These are phyloP conservation scores for Borovskyia barvae DNA, from an alignment of 208 protist genomes.

Conservation along the genomic window DNA sequence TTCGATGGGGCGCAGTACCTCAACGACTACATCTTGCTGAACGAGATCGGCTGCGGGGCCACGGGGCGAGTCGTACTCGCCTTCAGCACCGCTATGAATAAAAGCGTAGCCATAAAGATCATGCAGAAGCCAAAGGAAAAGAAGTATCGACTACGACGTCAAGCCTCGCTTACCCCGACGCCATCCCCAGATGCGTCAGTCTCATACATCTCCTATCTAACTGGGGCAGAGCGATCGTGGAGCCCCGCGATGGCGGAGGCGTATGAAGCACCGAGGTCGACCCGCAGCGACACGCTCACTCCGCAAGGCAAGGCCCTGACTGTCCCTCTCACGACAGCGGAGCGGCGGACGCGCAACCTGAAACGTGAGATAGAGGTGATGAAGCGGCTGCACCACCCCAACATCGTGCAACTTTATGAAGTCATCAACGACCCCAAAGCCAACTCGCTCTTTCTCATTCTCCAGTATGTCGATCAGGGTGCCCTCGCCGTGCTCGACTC, in stretches of 20 bases:
- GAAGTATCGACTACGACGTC: constrained; percentile 8
- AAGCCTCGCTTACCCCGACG: background rate
- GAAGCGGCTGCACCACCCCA: constrained; percentile 94
- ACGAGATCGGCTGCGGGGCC: constrained; percentile 67
- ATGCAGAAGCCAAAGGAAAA: constrained; percentile 56
- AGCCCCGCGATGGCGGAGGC: background rate
- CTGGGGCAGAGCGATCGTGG: background rate
- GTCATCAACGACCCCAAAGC: constrained; percentile 94
- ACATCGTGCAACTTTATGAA: constrained; percentile 94
- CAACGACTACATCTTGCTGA: constrained; percentile 76
- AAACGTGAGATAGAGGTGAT: constrained; percentile 93
- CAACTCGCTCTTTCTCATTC: constrained; percentile 90
- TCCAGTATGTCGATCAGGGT: constrained; percentile 89
- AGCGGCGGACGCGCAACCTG: constrained; percentile 40
- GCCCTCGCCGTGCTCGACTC: constrained; percentile 41
- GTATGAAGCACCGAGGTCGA: background rate
- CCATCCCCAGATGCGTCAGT: background rate
- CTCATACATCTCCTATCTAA: background rate
- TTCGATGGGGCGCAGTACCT: constrained; percentile 38
- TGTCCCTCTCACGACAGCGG: constrained; percentile 21
- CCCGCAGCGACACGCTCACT: background rate
- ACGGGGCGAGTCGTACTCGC: constrained; percentile 69
- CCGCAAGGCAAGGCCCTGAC: background rate
- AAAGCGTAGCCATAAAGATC: constrained; percentile 74
- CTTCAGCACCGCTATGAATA: constrained; percentile 39